These are phyloP conservation scores for Alternaria triticina DNA, from an alignment of 2,329 filamentous ascomycete genomes.

Conservation along the genomic window DNA sequence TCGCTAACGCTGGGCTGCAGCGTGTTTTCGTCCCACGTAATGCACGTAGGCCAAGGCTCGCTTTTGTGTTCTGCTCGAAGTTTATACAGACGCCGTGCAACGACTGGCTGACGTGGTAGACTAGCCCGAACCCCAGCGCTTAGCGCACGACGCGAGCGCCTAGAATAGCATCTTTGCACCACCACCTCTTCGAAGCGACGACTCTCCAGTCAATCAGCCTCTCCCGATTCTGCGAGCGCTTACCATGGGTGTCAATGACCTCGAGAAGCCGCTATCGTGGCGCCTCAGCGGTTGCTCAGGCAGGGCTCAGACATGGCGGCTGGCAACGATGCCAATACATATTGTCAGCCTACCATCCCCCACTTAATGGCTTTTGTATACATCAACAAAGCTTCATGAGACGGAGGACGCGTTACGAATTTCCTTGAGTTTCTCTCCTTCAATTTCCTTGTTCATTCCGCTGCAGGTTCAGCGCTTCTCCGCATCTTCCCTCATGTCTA, in stretches of 20 bases:
- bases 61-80: conserved; percentile 29
- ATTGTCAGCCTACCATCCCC: conserved; percentile 43
- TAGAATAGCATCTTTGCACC: conserved; percentile 39
- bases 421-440: conserved; percentile 45
- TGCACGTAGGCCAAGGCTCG: conserved; percentile 44
- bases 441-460: conserved; percentile 41
- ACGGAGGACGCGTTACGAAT: conserved; percentile 45
- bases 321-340: conserved; percentile 41
- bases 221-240: conserved; percentile 38
- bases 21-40: conserved; percentile 23
- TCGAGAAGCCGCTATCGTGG: conserved; percentile 32
- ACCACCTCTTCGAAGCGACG: conserved; percentile 33
- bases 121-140: conserved; percentile 36
- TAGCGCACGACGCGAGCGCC: conserved; percentile 39
- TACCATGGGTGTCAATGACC: conserved; percentile 37
- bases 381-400: conserved; percentile 42
- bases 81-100: conserved; percentile 28
- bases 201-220: conserved; percentile 32
- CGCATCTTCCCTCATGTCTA: conserved; percentile 40
- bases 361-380: conserved; percentile 28
- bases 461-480: conserved; percentile 47
- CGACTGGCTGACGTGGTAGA: conserved; percentile 28
- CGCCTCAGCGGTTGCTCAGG: conserved; percentile 47
- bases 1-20: conserved; percentile 15
- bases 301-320: conserved; percentile 39